Base-by-base conservation (phyloP, 352 stramenopile species). In the Phytophthora europaea region DNA sequence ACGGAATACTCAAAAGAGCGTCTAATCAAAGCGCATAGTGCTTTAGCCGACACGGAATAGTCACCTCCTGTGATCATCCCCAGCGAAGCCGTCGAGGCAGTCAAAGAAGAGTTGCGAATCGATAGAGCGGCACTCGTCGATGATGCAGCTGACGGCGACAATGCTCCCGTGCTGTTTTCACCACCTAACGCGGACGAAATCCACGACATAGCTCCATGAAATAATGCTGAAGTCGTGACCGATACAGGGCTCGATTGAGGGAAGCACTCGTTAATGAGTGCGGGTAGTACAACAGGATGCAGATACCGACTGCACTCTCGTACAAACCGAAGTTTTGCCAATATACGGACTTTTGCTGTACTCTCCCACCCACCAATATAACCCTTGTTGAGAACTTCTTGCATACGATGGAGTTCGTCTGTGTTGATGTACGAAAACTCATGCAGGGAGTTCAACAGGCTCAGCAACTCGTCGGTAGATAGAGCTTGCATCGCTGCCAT, bases 321-420 rank as follows among this genome's bases (percentile, higher is more conserved):
- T 18, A 95, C 84, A 63, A 94, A 94, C 6, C 82, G 82, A 38
- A 97, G 71, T 57, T 94, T 92, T 4, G 75, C 72, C 31, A 94
- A 23, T 4, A 97, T 86, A 23, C 87, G 84, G 4, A 73, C 26
- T 67, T 94, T 94, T 28, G 89, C 87, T 1, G 81, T 90, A 20
- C 67, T 80, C 60, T 94, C 89, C 89, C 89, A 94, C 2, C 87
- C 85, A 50, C 85, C 87, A 28, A 95, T 94, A 54, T 94, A 94
- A 0, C 89, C 89, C 48, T 93, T 91, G 52, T 94, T 88, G 7
- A 95, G 79, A 31, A 95, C 71, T 60, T 94, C 87, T 67, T 90
- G 86, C 67, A 95, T 89, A 9, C 81, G 76, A 69, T 88, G 75
- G 6, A 79, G 67, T 68, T 95, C 89, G n/a, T 93, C 84, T 4